Percentiles rank a stretch among this genome's conserved stretches.
These are phyloP conservation scores for Neopestalotiopsis clavispora DNA, from an alignment of 2,329 filamentous ascomycete species.

Conservation along the genomic window DNA sequence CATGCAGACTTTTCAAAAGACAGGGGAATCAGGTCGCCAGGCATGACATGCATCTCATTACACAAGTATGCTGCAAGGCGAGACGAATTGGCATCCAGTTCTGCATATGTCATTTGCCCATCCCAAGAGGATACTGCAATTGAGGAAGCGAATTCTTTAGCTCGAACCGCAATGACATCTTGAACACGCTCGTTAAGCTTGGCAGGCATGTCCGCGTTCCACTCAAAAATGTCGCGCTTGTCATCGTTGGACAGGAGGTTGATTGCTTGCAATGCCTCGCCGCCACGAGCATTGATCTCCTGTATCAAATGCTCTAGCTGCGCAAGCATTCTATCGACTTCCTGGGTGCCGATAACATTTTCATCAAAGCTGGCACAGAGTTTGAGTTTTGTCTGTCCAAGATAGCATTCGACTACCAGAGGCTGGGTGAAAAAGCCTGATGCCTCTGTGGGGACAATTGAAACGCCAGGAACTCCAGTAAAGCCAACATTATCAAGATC, in stretches of 20 bases:
- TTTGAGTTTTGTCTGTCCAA: conserved; percentile 12
- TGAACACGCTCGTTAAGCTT: conserved; percentile 8
- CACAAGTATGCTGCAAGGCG: conserved; percentile 29
- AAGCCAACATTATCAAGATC: conserved; percentile 8
- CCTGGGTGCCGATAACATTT: not conserved
- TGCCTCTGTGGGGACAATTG: conserved; percentile 6
- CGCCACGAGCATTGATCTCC: not conserved
- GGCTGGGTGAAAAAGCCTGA: conserved; percentile 17
- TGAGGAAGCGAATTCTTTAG: not conserved
- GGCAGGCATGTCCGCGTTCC: conserved; percentile 14
- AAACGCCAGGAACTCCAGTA: conserved; percentile 7
- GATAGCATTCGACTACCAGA: conserved; percentile 17
- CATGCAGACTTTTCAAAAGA: conserved; percentile 41
- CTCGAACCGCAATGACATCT: conserved; percentile 1
- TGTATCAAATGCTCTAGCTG: conserved; percentile 19
- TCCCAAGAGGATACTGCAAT: conserved; percentile 29
- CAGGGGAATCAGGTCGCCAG: conserved; percentile 36
- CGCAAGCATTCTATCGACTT: conserved; percentile 16
- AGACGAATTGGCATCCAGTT: conserved; percentile 30
- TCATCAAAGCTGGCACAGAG: conserved; percentile 16
- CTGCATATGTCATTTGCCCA: conserved; percentile 33
- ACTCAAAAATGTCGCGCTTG: not conserved
- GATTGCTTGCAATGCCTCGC: not conserved
- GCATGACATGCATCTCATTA: conserved; percentile 27
- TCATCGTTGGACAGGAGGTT: conserved; percentile 11